A percentile compares a stretch with the other conserved stretches of the same genome.
phyloP scores from a whole-genome alignment of 2,329 filamentous ascomycete species.

The Pseudopithomyces maydicus region DNA sequence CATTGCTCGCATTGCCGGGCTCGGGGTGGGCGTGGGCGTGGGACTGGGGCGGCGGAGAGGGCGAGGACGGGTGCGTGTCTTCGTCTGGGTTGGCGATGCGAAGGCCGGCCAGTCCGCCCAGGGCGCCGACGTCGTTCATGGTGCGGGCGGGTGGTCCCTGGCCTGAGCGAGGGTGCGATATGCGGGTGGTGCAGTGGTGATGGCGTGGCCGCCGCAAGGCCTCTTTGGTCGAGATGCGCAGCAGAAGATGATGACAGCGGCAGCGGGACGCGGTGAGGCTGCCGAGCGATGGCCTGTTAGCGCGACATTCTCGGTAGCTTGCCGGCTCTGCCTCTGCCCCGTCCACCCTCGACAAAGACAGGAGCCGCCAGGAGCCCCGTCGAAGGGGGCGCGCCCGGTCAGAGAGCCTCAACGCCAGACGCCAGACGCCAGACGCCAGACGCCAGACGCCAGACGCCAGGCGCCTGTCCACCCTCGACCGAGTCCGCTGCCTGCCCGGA shows the following conservation, averaged over 20 bases:
- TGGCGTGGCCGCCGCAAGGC: slow-evolving; percentile 32
- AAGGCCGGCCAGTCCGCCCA: slow-evolving; percentile 88
- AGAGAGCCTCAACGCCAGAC: slow-evolving; percentile 15
- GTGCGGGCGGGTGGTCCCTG: slow-evolving; percentile 18
- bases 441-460: not conserved
- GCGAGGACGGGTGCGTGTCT: slow-evolving; percentile 65
- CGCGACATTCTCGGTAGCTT: slow-evolving; percentile 11
- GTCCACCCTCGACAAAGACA: not conserved
- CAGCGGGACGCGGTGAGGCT: slow-evolving; percentile 27
- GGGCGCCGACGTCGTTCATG: slow-evolving; percentile 95
- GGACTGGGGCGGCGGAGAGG: slow-evolving; percentile 30
- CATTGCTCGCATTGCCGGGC: slow-evolving; percentile 8
- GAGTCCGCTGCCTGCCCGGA: slow-evolving; percentile 1
- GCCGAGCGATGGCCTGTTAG: slow-evolving; percentile 18
- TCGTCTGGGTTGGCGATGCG: slow-evolving; percentile 97
- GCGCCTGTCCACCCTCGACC: not conserved
- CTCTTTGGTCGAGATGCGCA: slow-evolving; percentile 22
- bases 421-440: not conserved
- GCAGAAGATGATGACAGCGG: slow-evolving; percentile 22
- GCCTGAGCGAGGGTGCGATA: slow-evolving; percentile 17
- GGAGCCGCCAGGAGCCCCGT: too few species aligned
- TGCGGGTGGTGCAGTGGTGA: not conserved
- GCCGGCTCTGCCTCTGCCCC: not conserved
- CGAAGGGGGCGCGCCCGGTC: not conserved
- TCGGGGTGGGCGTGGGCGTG: slow-evolving; percentile 4